Base-by-base conservation (phyloP, 331 rosid genomes). In the Cydonia oblonga region DNA sequence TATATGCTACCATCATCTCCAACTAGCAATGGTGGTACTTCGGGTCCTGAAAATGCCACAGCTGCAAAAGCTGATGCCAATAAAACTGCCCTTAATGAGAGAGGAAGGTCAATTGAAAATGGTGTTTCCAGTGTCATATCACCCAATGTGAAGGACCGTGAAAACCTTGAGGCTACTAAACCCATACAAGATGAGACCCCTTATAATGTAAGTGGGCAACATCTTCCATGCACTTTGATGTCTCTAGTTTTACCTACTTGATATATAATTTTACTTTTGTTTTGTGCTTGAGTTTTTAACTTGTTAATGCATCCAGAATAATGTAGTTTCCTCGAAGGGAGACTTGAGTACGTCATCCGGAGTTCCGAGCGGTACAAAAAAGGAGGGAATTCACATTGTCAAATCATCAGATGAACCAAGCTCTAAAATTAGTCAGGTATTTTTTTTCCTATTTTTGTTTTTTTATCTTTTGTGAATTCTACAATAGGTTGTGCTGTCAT, bases 131-230 rank as follows among this genome's bases (percentile, higher is more conserved):
- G 70, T 69, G 19, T 74, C n/a, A 30, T 51, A 42, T 70, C 61
- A 24, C 75, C 79, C 16, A 49, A 28, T 40, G 26, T 76, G 13
- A 60, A 56, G 74, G 83, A 80, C 70, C 57, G 69, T 64, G 79
- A 56, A 19, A 83, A 40, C 77, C 66, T 80, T 52, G n/a, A 71
- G 61, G 64, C 66, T 61, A 53, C 64, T 57, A 73, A 79, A 79
- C 72, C 61, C 25, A 18, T 46, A 15, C 62, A n/a, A 6, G 80
- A 75, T 65, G 78, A 59, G 69, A 75, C 75, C 59, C 69, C 77
- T 64, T 69, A 20, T 64, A 75, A 87, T 86, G 96, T 89, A 78
- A 73, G 68, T 52, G 25, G 30, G 29, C 69, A 25, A 83, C n/a
- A 35, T 29, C 44, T 14, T 77, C 33, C n/a, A 12, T 24, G 62